These are phyloP conservation scores for Pyrenopolyporus hunteri DNA, from an alignment of 495 filamentous ascomycete species.

Conservation along the genomic window DNA sequence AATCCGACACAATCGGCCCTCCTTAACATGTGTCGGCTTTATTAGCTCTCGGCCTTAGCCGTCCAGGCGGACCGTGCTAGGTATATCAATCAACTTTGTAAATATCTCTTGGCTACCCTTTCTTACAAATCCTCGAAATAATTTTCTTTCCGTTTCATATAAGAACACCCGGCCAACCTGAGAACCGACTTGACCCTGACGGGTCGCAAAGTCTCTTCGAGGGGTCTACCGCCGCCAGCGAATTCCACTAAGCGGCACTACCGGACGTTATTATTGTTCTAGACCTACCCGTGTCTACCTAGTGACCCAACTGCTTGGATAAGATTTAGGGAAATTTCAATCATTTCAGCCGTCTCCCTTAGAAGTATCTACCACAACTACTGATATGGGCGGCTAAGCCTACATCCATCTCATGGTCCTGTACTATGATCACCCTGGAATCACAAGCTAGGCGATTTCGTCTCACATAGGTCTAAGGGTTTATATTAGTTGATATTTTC, in stretches of 20 bases:
- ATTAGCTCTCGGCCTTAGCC: slow-evolving; percentile 17
- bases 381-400: slow-evolving; percentile 25
- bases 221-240: background rate
- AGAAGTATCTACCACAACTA: background rate
- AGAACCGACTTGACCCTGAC: slow-evolving; percentile 17
- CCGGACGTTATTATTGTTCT: slow-evolving; percentile 2
- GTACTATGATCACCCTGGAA: slow-evolving; percentile 30
- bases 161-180: background rate
- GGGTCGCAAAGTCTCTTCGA: slow-evolving; percentile 12
- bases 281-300: slow-evolving; percentile 2
- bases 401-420: background rate
- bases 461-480: slow-evolving; percentile 15
- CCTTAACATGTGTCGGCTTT: slow-evolving; percentile 21
- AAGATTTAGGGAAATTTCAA: background rate
- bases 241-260: slow-evolving; percentile 5
- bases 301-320: no score
- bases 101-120: slow-evolving; percentile 5
- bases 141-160: background rate
- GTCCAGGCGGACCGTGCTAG: slow-evolving; percentile 14
- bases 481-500: slow-evolving; percentile 5
- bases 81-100: slow-evolving; percentile 15
- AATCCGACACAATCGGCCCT: slow-evolving; percentile 41
- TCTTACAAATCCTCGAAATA: background rate
- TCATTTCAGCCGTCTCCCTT: background rate
- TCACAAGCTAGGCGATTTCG: slow-evolving; percentile 12